phyloP scores from a whole-genome alignment of 768 basidiomycete genomes.

The Tricholoma matsutake region DNA sequence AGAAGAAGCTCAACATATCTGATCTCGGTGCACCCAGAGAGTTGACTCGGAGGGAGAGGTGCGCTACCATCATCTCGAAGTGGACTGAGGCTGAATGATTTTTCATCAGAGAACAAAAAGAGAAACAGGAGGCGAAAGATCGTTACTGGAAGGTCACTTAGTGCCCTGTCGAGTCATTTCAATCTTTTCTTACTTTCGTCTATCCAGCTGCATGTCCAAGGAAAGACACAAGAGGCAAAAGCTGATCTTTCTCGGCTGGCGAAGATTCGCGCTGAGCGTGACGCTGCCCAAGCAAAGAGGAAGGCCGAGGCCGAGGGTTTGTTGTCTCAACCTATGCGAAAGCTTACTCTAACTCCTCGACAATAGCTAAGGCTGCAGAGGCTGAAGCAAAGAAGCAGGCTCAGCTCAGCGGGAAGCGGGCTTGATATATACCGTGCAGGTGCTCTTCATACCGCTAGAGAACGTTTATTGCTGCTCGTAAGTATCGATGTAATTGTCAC shows the following conservation, averaged over 20 bases:
- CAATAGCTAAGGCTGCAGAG: constrained; percentile 61
- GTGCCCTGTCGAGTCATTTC: not conserved
- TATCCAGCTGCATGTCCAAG: constrained; percentile 62
- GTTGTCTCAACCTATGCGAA: constrained; percentile 11
- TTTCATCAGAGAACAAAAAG: constrained; percentile 74
- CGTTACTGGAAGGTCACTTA: constrained; percentile 76
- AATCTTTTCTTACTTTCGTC: not conserved
- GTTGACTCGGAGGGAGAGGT: constrained; percentile 67
- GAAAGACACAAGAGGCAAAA: constrained; percentile 91
- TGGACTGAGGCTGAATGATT: not conserved
- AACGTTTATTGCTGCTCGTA: not conserved
- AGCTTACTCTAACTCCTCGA: not conserved
- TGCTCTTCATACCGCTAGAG: not conserved
- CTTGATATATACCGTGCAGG: constrained; percentile 6
- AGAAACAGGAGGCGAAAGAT: constrained; percentile 87
- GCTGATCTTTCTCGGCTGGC: constrained; percentile 82
- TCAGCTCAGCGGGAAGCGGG: constrained; percentile 28
- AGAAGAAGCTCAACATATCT: constrained; percentile 72
- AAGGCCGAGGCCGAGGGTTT: constrained; percentile 86
- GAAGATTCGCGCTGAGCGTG: constrained; percentile 85
- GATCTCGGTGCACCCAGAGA: constrained; percentile 67
- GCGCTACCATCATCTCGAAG: constrained; percentile 4
- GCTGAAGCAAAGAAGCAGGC: constrained; percentile 58
- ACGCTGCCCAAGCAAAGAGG: constrained; percentile 82
- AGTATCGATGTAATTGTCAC: not conserved